Evolutionary conservation across 306 rosid species (phyloP), one percentile per base, ranked within the genome.

Genomic region (Sphenostylis stenocarpa): DNA sequence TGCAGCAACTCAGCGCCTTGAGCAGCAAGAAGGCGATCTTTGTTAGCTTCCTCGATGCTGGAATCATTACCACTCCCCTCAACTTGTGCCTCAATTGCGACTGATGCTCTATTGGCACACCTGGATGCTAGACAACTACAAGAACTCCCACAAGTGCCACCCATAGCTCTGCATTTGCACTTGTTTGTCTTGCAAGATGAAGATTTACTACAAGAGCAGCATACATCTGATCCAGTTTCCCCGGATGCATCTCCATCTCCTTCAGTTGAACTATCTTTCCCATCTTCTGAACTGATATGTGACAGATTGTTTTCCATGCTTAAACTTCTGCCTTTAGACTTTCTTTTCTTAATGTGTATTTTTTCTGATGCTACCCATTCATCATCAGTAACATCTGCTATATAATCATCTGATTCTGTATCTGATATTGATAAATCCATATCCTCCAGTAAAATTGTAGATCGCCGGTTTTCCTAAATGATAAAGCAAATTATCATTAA

Each of bases 1-100:
- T 95, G 93, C 69, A 95, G 97, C 65, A 95, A 81, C 87, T 78
- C 83, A 39, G 99, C 97, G 33, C 99, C 99, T 26, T 92, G 94
- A 72, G 91, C 84, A 41, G 86, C 97, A 75, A 93, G 97, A 56
- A 77, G 73, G 34, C 11, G 84, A 15, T 89, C 63, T 77, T 78
- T 85, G 20, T 87, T 86, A 13, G 84, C 41, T 67, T 87, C 89
- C 24, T 85, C 86, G 13, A 39, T 57, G 44, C 77, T 84, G 0
- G 81, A 60, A 74, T 78, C 86, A 45, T 56, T 79, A 31, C 65
- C 76, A 15, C 24, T 56, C 34, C 77, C 86, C 77, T 83, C 84
- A 72, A 53, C 75, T 8, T 38, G 77, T 62, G 77, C 7, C 49
- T 81, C 83, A 7, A 60, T 82, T n/a, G 69, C 52, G 36, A 57